Evolutionary conservation across 176 grass and related monocot genomes (phyloP), one percentile per base, ranked within the genome.

Genomic region (Aegilops bicornis): DNA sequence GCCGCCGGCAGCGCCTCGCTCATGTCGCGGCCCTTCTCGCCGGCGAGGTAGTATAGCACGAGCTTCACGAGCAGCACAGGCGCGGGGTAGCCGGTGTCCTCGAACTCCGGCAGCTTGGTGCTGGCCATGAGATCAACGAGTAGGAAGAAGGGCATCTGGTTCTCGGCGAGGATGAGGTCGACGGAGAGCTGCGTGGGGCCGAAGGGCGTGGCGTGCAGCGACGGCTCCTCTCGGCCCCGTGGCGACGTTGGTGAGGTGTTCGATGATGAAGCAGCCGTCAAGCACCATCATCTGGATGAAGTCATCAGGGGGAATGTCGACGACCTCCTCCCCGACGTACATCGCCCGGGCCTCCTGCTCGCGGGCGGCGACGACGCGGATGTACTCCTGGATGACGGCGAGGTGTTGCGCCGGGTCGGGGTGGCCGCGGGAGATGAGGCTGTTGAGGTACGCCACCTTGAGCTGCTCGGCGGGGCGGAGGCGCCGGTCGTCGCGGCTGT

Each of bases 191-290:
- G 89, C 15, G 16, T 7, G 2, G 89, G 69, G 8, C 82, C 82
- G 70, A 91, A 91, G 12, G 89, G 89, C 19, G 70, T 88, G 15
- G 82, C 62, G n/a, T 91, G 82, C 2, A 91, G 86, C 69, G 36
- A 68, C 69, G 16, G 37, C 50, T 91, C 89, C 4, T 88, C 89
- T 4, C 2, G 23, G 7, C 68, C 33, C 27, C 1, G 12, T 31
- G 50, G 30, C 17, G 48, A 88, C 68, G 62, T 91, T 91, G 31
- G 77, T 23, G 30, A 91, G 86, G 69, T 91, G 89, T 39, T 91
- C 89, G 82, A 91, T 35, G 89, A 91, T 42, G 89, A 91, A 88
- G 82, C 89, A 91, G 62, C 85, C 82, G 69, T 91, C 85, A n/a
- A 91, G 89, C 13, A 91, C 89, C 76, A 91, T 39, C 89, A 88